Conservation (phyloP, 805 yeast species). For the Lipomyces chichibuensis region DNA sequence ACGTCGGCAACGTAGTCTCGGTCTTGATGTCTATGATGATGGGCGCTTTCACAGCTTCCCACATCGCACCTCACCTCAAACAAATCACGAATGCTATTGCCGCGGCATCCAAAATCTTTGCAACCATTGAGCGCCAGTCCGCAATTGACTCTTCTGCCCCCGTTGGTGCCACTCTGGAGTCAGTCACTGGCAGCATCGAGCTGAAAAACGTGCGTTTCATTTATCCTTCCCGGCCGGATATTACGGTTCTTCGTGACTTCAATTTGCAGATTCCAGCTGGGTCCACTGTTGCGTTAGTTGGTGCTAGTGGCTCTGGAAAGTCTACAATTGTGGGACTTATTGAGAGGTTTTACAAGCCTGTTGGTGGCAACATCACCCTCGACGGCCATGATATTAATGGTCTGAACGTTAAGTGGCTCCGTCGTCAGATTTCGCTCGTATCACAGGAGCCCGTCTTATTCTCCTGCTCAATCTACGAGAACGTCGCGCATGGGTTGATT, state of each 20-base stretch:
- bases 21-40: constrained; percentile 38
- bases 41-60: constrained; percentile 47
- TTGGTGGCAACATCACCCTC: constrained; percentile 70
- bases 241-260: constrained; percentile 79
- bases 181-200: constrained; percentile 62
- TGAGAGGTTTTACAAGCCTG: constrained; percentile 85
- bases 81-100: constrained; percentile 46
- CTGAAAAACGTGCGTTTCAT: constrained; percentile 88
- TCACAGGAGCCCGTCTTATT: constrained; percentile 96
- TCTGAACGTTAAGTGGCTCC: constrained; percentile 72
- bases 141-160: constrained; percentile 41
- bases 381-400: constrained; percentile 83
- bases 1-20: constrained; percentile 45
- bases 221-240: constrained; percentile 74
- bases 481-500: constrained; percentile 72
- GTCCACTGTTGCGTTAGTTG: constrained; percentile 88
- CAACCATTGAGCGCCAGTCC: constrained; percentile 49
- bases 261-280: constrained; percentile 83
- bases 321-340: constrained; percentile 83
- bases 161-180: constrained; percentile 37
- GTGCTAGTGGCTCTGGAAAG: constrained; percentile 94
- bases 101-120: constrained; percentile 46
- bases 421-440: constrained; percentile 81
- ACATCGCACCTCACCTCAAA: constrained; percentile 47
- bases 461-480: constrained; percentile 81